These are phyloP conservation scores for Geosmithia putterillii DNA, from an alignment of 2,329 filamentous ascomycete species.

Conservation along the genomic window DNA sequence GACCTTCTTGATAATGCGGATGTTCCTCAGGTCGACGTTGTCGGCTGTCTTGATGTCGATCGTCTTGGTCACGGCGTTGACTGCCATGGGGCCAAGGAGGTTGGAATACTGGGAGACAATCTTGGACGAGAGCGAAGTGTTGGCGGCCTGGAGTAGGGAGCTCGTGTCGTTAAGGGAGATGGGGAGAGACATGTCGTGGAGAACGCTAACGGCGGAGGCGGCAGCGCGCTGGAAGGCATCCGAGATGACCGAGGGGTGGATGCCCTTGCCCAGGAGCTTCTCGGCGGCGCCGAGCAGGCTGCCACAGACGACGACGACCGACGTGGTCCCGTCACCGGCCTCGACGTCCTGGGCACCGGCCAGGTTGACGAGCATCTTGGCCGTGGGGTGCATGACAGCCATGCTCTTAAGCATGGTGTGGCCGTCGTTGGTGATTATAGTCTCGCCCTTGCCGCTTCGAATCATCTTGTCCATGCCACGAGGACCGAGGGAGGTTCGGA, in stretches of 20 bases:
- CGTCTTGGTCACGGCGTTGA: constrained; percentile 89
- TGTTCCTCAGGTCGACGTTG: constrained; percentile 94
- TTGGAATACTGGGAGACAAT: constrained; percentile 97
- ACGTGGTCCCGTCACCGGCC: constrained; percentile 95
- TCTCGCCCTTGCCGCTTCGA: constrained; percentile 89
- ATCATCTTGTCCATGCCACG: constrained; percentile 99
- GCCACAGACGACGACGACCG: constrained; percentile 94
- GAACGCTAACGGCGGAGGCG: constrained; percentile 72
- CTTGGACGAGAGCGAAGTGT: constrained; percentile 94
- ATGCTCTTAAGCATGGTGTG: constrained; percentile 99
- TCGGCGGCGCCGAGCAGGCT: constrained; percentile 90
- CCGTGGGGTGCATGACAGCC: constrained; percentile 98
- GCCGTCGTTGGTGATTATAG: constrained; percentile 98
- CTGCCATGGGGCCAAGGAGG: constrained; percentile 91
- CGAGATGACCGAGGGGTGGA: constrained; percentile 95
- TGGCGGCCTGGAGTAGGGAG: constrained; percentile 88
- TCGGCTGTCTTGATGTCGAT: constrained; percentile 93
- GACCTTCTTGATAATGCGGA: constrained; percentile 93
- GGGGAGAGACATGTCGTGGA: constrained; percentile 92
- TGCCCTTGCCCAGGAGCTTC: constrained; percentile 78
- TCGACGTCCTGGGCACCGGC: constrained; percentile 97
- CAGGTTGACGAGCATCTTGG: constrained; percentile 97
- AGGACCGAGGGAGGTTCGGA: constrained; percentile 89
- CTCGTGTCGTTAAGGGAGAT: constrained; percentile 80
- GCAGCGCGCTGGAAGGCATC: constrained; percentile 96